These are phyloP conservation scores for Candolleomyces aberdarensis DNA, from an alignment of 768 basidiomycete species.

Conservation along the genomic window DNA sequence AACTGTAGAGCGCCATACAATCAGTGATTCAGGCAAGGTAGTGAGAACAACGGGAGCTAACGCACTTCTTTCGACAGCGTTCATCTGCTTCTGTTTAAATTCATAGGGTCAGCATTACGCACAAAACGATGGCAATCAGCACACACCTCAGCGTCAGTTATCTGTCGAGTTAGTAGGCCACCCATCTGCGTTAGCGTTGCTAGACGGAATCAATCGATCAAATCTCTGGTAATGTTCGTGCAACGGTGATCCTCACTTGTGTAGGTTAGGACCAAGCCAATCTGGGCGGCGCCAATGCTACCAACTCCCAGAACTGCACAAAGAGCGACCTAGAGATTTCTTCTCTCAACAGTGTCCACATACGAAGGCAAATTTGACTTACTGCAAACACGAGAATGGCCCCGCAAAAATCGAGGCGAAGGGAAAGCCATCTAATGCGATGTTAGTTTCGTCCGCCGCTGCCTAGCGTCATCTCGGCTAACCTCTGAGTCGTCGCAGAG, in stretches of 20 bases:
- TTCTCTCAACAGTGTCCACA: background rate
- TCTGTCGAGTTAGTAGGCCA: conserved; percentile 52
- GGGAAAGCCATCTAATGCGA: conserved; percentile 55
- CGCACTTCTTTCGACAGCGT: conserved; percentile 56
- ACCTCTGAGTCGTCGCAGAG: conserved; percentile 66
- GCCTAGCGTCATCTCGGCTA: background rate
- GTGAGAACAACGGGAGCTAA: background rate
- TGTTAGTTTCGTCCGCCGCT: background rate
- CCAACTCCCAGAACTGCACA: conserved; percentile 56
- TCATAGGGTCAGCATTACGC: background rate
- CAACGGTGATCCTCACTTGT: conserved; percentile 33
- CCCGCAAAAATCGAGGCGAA: conserved; percentile 70
- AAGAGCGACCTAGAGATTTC: conserved; percentile 51
- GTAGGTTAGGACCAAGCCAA: conserved; percentile 73
- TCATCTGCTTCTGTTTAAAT: conserved; percentile 54
- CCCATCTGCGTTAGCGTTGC: conserved; percentile 52
- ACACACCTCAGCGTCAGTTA: conserved; percentile 61
- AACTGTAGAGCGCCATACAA: conserved; percentile 25
- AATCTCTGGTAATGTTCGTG: background rate
- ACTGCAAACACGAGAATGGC: conserved; percentile 54
- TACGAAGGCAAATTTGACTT: conserved; percentile 12
- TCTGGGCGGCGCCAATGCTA: conserved; percentile 62
- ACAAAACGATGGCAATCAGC: background rate
- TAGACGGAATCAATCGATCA: conserved; percentile 13
- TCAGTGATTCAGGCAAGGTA: too few relatives aligned